Conservation (phyloP, 305 asterid species). For the Solanum hybrid region DNA sequence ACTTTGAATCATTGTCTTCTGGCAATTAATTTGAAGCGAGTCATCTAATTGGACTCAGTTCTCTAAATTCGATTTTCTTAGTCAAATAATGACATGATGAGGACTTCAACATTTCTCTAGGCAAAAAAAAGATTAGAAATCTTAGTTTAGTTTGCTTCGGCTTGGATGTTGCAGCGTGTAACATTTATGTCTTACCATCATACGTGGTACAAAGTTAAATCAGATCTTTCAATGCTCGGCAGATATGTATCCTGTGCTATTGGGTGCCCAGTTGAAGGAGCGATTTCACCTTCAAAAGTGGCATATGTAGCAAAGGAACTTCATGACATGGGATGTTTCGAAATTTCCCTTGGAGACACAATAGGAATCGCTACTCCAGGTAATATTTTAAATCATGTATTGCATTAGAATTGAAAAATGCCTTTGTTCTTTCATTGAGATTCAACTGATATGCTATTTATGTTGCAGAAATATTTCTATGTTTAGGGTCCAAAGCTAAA, state of each 20-base stretch:
- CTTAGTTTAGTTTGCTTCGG: not conserved
- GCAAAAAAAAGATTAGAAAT: not conserved
- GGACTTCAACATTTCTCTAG: not conserved
- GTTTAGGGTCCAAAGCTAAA: not conserved
- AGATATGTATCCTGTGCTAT: constrained; percentile 89
- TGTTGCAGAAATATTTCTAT: not conserved
- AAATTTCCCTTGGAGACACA: constrained; percentile 93
- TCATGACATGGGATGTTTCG: constrained; percentile 89
- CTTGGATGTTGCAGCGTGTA: not conserved
- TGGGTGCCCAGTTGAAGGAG: constrained; percentile 93
- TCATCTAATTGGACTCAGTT: not conserved
- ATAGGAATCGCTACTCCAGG: constrained; percentile 96
- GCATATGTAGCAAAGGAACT: constrained; percentile 94
- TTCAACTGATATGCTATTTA: not conserved
- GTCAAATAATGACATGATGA: not conserved
- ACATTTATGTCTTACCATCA: constrained; percentile 5
- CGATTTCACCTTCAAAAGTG: constrained; percentile 67
- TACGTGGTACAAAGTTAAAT: constrained; percentile 12
- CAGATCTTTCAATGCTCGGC: constrained; percentile 6
- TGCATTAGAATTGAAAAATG: not conserved
- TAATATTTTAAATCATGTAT: constrained; percentile 12
- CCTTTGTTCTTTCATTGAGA: not conserved
- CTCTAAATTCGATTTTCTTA: not conserved
- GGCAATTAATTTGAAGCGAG: not conserved
- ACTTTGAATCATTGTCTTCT: not conserved